Percentiles rank a stretch among this genome's conserved stretches.
Conservation (phyloP, 2,329 filamentous ascomycete species). For the Ophiostoma perfectum region DNA sequence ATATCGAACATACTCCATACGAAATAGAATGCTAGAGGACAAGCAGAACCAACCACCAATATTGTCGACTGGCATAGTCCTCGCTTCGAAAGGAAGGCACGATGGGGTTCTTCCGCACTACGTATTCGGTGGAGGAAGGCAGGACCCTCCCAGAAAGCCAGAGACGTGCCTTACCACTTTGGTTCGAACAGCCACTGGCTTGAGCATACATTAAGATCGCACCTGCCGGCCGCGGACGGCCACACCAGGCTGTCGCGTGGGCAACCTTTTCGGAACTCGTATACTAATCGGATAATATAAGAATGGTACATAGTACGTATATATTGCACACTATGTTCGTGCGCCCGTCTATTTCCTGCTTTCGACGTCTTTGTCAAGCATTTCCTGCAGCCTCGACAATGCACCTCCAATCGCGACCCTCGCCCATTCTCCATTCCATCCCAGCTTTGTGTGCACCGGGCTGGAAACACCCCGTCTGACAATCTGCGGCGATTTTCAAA, state of each 20-base stretch:
- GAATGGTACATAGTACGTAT: neutral
- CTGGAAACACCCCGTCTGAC: constrained; percentile 1
- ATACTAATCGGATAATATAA: neutral
- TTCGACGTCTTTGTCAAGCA: neutral
- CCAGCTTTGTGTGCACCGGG: neutral
- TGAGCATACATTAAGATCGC: neutral
- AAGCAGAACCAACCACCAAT: neutral
- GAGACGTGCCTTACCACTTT: neutral
- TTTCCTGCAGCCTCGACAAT: neutral
- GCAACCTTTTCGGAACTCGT: neutral
- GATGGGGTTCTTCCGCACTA: constrained; percentile 1
- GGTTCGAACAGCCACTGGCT: neutral
- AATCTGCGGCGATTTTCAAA: neutral
- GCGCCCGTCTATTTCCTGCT: neutral
- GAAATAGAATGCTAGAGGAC: neutral
- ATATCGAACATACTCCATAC: neutral
- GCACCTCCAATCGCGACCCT: neutral
- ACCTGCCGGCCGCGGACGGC: neutral
- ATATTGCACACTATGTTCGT: neutral
- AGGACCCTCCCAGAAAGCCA: neutral
- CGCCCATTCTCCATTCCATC: too few relatives aligned
- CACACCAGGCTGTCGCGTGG: neutral
- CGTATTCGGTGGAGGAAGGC: neutral
- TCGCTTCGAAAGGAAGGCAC: neutral
- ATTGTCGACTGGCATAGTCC: neutral